Percentiles rank a stretch among this genome's conserved stretches.
Conservation (phyloP, 2,329 filamentous ascomycete species). For the Ophiostoma novo-ulmi region DNA sequence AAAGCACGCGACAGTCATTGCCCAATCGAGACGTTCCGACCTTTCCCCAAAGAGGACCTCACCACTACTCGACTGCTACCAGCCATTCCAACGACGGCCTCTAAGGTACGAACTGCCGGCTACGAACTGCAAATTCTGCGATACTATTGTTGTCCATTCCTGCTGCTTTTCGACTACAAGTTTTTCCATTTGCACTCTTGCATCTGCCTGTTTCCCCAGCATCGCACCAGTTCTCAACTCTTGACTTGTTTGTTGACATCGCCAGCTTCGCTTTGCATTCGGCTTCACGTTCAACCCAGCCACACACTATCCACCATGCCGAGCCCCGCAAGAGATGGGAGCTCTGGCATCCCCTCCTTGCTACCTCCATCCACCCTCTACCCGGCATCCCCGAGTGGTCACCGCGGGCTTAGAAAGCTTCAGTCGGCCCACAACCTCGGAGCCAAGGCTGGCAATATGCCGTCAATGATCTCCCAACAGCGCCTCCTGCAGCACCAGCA, state of each 20-base stretch:
- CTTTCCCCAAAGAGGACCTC: slow-evolving; percentile 2
- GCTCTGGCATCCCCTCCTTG: slow-evolving; percentile 31
- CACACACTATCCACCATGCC: slow-evolving; percentile 29
- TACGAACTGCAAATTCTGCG: neutral
- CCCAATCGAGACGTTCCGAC: slow-evolving; percentile 1
- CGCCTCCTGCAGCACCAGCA: slow-evolving; percentile 45
- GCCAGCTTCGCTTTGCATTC: neutral
- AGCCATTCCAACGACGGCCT: neutral
- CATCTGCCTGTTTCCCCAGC: neutral
- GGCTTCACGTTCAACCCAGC: neutral
- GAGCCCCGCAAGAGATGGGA: slow-evolving; percentile 33
- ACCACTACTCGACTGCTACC: neutral
- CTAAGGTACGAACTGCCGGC: neutral
- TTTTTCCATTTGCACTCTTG: neutral
- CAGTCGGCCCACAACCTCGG: slow-evolving; percentile 70
- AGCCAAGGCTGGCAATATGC: slow-evolving; percentile 46
- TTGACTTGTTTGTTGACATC: neutral
- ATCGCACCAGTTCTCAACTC: neutral
- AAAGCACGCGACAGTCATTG: slow-evolving; percentile 20
- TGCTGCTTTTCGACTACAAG: neutral
- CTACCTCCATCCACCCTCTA: slow-evolving; percentile 34
- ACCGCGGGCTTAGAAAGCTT: slow-evolving; percentile 64
- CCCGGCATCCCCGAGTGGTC: slow-evolving; percentile 59
- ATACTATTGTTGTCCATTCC: slow-evolving; percentile 1
- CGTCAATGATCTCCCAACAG: slow-evolving; percentile 52